Evolutionary conservation across 139 green algal genomes (phyloP), one percentile per base, ranked within the genome.

Genomic region (Ulvella scutata): DNA sequence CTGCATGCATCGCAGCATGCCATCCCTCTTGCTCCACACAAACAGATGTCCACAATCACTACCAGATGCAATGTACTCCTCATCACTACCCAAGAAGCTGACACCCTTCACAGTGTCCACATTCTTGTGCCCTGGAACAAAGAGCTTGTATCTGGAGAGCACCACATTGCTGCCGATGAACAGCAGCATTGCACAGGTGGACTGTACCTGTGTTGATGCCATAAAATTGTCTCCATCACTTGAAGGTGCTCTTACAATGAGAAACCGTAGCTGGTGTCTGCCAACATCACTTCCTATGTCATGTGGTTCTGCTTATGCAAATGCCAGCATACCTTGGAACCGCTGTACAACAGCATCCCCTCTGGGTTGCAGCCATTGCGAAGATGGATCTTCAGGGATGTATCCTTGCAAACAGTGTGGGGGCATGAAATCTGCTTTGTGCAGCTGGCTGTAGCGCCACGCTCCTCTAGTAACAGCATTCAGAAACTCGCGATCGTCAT

Each of bases 71-170:
- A 78, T 39, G 38, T 62, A 78, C 59, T 74, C 75, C 6, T 74
- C 75, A 40, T 61, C 36, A 7, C 21, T 35, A n/a, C 75, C 75
- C 35, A 74, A 7, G 60, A 75, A 78, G 43, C 37, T 67, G n/a
- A 74, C 59, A 7, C 75, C 75, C 61, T 85, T 85, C 34, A 85
- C 74, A 26, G 81, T 85, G 37, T 79, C 38, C 43, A 38, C 37
- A 37, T 85, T 85, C 34, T 75, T 75, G 73, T 85, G 81, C 13
- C 81, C 81, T 34, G 37, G 9, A 35, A n/a, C n/a, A n/a, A n/a
- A n/a, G n/a, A n/a, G n/a, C n/a, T n/a, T n/a, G n/a, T n/a, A n/a
- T n/a, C n/a, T n/a, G n/a, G n/a, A n/a, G n/a, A n/a, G n/a, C n/a
- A n/a, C n/a, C n/a, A n/a, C n/a, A n/a, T n/a, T n/a, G n/a, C n/a